Percentiles rank a stretch among this genome's conserved stretches.
Evolutionary conservation across 2,329 filamentous ascomycete genomes (phyloP).

Genomic region (Aspergillus glaucus): DNA sequence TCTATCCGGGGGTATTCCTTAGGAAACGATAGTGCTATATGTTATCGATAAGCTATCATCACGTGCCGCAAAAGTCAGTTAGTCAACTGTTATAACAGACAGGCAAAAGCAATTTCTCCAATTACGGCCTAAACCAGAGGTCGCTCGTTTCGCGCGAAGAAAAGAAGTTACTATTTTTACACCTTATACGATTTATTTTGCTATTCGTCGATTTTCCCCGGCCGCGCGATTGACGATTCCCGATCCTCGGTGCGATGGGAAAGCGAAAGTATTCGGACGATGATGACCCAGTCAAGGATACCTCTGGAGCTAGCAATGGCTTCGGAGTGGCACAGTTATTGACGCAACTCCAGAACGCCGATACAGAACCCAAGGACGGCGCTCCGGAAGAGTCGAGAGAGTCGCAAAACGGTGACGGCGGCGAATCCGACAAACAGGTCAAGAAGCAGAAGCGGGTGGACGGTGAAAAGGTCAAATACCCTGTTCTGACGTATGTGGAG

Average conservation of each 20-base stretch:
- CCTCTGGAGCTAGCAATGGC: constrained; percentile 10
- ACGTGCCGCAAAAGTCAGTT: neutral
- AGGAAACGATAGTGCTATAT: too few species aligned
- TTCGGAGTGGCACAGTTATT: constrained; percentile 29
- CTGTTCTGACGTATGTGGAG: constrained; percentile 47
- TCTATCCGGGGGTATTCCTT: too few species aligned
- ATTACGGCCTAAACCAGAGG: neutral
- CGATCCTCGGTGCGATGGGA: constrained; percentile 12
- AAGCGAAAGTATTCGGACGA: constrained; percentile 30
- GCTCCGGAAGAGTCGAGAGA: constrained; percentile 3
- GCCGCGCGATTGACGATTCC: neutral
- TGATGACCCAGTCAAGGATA: constrained; percentile 16
- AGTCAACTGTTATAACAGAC: too few species aligned
- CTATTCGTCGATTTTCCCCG: neutral
- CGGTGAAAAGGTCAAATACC: constrained; percentile 45
- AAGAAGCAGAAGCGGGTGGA: constrained; percentile 30
- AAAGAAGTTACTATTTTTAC: neutral
- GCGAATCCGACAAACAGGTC: constrained; percentile 12
- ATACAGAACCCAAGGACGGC: constrained; percentile 5
- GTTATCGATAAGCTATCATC: neutral
- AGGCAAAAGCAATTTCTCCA: too few species aligned
- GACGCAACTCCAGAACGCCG: constrained; percentile 21
- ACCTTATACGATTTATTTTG: neutral
- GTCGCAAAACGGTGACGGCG: constrained; percentile 5
- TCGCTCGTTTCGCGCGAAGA: too few species aligned